Conservation (phyloP, 139 green algal genomes). For the Chlamydomonas incerta region DNA sequence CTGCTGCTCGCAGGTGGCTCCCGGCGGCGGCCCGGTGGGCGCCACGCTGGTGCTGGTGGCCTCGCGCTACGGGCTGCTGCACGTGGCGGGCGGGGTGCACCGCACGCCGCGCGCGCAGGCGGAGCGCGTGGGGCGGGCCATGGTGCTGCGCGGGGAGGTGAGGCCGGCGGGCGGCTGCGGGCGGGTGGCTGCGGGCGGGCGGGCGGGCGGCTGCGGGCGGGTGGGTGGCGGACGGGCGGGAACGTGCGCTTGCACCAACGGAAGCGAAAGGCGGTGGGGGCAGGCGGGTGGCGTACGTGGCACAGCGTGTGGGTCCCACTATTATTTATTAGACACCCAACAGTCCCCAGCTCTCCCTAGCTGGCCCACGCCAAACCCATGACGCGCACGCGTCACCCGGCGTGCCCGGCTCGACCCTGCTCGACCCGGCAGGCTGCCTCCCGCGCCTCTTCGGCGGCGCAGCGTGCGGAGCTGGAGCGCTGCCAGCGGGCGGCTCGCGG, state of each 20-base stretch:
- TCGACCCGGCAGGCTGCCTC: background rate
- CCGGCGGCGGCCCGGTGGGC: constrained; percentile 41
- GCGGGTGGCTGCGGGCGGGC: background rate
- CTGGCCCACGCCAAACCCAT: no score
- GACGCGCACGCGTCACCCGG: no score
- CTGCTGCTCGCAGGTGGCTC: background rate
- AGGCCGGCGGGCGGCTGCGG: background rate
- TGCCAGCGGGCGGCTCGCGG: background rate
- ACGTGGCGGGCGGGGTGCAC: constrained; percentile 9
- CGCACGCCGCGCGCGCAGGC: constrained; percentile 34
- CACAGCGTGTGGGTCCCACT: no score
- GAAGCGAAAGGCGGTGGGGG: no score
- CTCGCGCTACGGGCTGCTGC: constrained; percentile 44
- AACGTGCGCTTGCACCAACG: no score
- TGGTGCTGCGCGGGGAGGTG: constrained; percentile 9
- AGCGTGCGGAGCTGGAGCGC: constrained; percentile 19
- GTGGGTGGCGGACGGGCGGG: no score
- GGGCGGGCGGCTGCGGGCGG: no score
- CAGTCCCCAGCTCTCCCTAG: no score
- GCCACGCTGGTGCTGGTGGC: constrained; percentile 51
- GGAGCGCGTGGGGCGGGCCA: background rate
- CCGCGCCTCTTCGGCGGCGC: background rate
- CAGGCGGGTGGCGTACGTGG: no score
- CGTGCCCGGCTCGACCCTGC: no score
- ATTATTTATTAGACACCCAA: no score